phyloP scores from a whole-genome alignment of 805 yeast genomes.

The Cyberlindnera subsufficiens region DNA sequence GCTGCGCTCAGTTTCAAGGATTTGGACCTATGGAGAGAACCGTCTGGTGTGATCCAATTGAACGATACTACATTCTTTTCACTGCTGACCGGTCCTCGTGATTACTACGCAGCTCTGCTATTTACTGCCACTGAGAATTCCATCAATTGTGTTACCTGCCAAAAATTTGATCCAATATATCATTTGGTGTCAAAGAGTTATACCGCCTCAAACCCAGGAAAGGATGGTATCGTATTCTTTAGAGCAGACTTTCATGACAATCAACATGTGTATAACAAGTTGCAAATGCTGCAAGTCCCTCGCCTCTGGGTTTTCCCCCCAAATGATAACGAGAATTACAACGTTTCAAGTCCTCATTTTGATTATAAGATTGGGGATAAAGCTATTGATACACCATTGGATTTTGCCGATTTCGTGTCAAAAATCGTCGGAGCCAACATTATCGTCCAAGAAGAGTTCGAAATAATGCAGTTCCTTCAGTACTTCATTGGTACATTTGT shows the following conservation, averaged over 20 bases:
- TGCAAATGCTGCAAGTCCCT: conserved; percentile 50
- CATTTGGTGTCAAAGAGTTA: conserved; percentile 38
- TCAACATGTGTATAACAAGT: conserved; percentile 30
- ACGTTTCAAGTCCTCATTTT: conserved; percentile 29
- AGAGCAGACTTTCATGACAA: conserved; percentile 47
- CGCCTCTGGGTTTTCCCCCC: conserved; percentile 67
- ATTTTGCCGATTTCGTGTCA: conserved; percentile 50
- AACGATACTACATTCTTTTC: conserved; percentile 32
- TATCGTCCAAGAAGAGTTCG: conserved; percentile 37
- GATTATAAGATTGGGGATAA: conserved; percentile 26
- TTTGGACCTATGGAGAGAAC: conserved; percentile 9
- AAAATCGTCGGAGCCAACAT: conserved; percentile 38
- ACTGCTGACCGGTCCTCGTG: conserved; percentile 42
- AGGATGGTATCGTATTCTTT: conserved; percentile 38
- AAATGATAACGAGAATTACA: conserved; percentile 19
- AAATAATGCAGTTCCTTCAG: conserved; percentile 33
- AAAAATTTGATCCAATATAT: conserved; percentile 34
- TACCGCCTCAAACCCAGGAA: conserved; percentile 35
- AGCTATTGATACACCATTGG: conserved; percentile 32
- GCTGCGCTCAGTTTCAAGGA: conserved; percentile 11
- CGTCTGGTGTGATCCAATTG: conserved; percentile 32
- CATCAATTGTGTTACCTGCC: conserved; percentile 45
- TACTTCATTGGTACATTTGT: conserved; percentile 42
- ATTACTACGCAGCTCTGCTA: conserved; percentile 44
- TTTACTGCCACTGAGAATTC: conserved; percentile 42